Percentiles rank a stretch among this genome's conserved stretches.
Conservation (phyloP, 495 filamentous ascomycete genomes). For the Penicillium crystallinum region DNA sequence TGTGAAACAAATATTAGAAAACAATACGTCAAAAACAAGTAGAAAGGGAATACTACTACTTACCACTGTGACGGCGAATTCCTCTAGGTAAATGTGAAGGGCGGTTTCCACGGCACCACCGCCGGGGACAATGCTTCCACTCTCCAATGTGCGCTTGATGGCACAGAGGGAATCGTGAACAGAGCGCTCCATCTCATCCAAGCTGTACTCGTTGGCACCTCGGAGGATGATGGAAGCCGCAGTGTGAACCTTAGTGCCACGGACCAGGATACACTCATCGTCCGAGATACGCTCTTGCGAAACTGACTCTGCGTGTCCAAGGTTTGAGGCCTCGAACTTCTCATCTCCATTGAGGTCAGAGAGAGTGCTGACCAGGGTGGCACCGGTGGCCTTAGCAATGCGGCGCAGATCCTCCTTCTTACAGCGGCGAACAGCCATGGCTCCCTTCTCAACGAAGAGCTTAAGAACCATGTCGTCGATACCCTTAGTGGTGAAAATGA, state of each 20-base stretch:
- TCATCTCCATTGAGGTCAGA: constrained; percentile 98
- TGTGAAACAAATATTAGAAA: constrained; percentile 25
- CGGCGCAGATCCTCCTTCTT: constrained; percentile 98
- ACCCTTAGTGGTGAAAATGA: constrained; percentile 94
- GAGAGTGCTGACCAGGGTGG: constrained; percentile 83
- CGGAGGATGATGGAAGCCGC: constrained; percentile 96
- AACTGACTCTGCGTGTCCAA: constrained; percentile 92
- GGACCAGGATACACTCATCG: constrained; percentile 96
- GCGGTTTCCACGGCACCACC: constrained; percentile 98
- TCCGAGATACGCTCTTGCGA: constrained; percentile 96
- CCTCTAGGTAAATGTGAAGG: constrained; percentile 97
- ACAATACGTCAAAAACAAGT: neutral
- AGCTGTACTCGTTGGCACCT: constrained; percentile 90
- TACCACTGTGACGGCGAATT: constrained; percentile 96
- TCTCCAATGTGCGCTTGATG: constrained; percentile 95
- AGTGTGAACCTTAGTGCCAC: constrained; percentile 87
- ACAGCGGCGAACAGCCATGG: constrained; percentile 92
- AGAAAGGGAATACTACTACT: constrained; percentile 20
- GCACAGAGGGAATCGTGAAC: constrained; percentile 95
- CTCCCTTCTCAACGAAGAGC: constrained; percentile 88
- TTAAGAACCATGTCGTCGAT: constrained; percentile 96
- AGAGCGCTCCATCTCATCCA: constrained; percentile 99
- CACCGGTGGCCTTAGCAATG: constrained; percentile 94
- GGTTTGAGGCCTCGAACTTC: constrained; percentile 82
- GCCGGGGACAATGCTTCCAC: constrained; percentile 92